These are phyloP conservation scores for Magnaporthiopsis poae DNA, from an alignment of 2,329 filamentous ascomycete species.

Conservation along the genomic window DNA sequence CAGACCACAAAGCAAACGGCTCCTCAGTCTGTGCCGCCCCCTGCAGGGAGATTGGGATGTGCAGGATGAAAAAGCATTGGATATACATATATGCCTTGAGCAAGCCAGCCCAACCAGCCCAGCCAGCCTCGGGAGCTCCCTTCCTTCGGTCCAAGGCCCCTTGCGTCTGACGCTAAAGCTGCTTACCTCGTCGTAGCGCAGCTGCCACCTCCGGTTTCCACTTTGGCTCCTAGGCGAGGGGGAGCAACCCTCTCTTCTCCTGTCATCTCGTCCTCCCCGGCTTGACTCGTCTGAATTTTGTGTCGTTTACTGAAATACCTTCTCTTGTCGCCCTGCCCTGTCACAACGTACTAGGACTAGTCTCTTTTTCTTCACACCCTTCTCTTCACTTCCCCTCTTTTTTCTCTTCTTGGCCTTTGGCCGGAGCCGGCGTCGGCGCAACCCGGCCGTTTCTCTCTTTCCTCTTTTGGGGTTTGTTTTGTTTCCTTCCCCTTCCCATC, in stretches of 20 bases:
- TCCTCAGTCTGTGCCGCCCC: neutral
- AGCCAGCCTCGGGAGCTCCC: neutral
- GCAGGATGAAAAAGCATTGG: neutral
- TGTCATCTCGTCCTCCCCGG: neutral
- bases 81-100: neutral
- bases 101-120: too few relatives aligned
- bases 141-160: neutral
- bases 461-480: neutral
- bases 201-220: neutral
- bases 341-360: too few relatives aligned
- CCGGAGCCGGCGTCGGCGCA: neutral
- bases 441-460: neutral
- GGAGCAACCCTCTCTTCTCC: neutral
- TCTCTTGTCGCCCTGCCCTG: neutral
- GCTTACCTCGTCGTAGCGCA: neutral
- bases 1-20: neutral
- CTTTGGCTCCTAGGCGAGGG: neutral
- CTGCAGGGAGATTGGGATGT: slow-evolving; percentile 4
- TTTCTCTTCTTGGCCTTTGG: neutral
- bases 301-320: neutral
- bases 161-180: neutral
- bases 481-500: too few relatives aligned
- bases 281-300: neutral
- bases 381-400: neutral
- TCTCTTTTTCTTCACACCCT: neutral